Evolutionary conservation across 1,139 yeast species (phyloP).

Genomic region (Taphrina flavorubra): DNA sequence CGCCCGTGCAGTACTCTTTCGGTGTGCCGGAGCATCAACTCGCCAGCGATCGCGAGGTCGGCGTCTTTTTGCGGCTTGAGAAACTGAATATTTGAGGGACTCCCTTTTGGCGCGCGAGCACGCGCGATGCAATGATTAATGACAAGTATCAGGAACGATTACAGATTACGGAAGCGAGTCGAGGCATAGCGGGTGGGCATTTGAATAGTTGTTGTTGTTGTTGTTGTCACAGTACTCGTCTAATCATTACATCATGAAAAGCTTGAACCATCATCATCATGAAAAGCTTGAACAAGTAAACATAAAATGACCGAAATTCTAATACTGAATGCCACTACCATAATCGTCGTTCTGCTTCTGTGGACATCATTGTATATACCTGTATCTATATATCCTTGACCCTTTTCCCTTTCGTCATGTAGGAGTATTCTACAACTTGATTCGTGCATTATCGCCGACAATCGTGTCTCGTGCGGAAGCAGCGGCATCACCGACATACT

Average conservation of each 20-base stretch:
- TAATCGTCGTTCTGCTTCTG: neutral
- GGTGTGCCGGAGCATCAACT: conserved; percentile 11
- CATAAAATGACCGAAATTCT: neutral
- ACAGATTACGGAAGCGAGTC: too few species aligned
- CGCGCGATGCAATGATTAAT: neutral
- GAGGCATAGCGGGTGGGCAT: neutral
- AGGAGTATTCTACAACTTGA: neutral
- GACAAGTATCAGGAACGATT: neutral
- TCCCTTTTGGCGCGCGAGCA: neutral
- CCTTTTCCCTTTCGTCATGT: too few species aligned
- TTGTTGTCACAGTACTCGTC: too few species aligned
- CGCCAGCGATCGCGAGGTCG: neutral
- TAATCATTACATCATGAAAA: too few species aligned
- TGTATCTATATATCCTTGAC: too few species aligned
- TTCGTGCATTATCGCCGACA: conserved; percentile 11
- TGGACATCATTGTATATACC: too few species aligned
- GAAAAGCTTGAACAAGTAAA: too few species aligned
- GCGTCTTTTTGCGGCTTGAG: conserved; percentile 9
- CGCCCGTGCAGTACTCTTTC: conserved; percentile 13
- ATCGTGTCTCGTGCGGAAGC: neutral
- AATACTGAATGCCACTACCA: conserved; percentile 6
- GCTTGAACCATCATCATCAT: too few species aligned
- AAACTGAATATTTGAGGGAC: neutral
- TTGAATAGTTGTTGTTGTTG: too few species aligned
- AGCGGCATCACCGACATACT: neutral